Base-by-base conservation (phyloP, 2,329 filamentous ascomycete species). In the Colletotrichum agaves region DNA sequence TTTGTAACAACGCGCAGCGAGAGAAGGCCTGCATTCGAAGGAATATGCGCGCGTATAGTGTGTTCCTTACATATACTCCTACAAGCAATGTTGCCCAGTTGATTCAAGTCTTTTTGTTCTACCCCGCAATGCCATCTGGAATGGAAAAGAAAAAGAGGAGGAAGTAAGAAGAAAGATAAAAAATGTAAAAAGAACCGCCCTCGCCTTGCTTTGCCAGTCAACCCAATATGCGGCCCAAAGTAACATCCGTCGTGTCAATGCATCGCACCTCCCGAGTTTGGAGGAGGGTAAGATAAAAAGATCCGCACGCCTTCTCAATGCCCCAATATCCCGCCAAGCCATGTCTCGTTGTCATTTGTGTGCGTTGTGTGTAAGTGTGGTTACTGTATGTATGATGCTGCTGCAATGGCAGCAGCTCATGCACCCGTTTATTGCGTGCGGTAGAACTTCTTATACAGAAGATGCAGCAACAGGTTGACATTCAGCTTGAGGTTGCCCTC, bases 381-480 rank as follows among this genome's bases (percentile, higher is more conserved):
- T 23, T 23, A 23, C 4, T n/a, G 15, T 43, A 19, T 19, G 8
- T 43, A 5, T 43, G 13, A 4, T 10, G 41, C 41, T 44, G n/a
- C 39, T 43, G 13, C 39, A 43, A 6, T 17, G 33, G 33, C 33
- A 35, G 43, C 46, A 39, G 37, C 15, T 39, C 49, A 10, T 21
- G 33, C 66, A 31, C 35, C 21, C 31, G 47, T 31, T 81, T 81
- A 90, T 75, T 90, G 88, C 68, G 89, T 91, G 69, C 89, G 84
- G 78, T 99, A 99, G 80, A 99, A 99, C 86, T 99, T 99, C 88
- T 97, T 97, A 85, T 98, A 98, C 73, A 99, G 88, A 79, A 98
- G 84, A 85, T 99, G 96, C 84, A 99, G 85, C 81, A 99, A 89
- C 76, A 99, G 80, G 83, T 99, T 99, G 75, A 99, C 96, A 79